Evolutionary conservation across 371 early-diverging fungal genomes (phyloP).

Genomic region (Catenaria anguillulae): DNA sequence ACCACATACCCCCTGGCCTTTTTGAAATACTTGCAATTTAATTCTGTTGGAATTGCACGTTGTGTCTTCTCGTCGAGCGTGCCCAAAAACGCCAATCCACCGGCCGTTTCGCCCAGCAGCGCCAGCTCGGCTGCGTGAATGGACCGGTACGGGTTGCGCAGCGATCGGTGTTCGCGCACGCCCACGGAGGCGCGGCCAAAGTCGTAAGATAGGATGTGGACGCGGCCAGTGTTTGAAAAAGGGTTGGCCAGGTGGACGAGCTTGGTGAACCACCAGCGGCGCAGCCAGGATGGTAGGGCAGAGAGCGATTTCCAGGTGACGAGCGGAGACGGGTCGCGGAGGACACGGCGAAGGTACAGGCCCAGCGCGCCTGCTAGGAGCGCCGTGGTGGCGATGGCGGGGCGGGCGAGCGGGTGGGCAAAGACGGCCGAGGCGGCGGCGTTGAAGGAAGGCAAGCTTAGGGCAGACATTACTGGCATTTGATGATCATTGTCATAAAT

Average conservation of each 20-base stretch:
- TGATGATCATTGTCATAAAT: too few species aligned
- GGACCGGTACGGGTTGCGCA: conserved; percentile 4
- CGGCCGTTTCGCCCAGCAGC: conserved; percentile 6
- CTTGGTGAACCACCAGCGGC: background rate
- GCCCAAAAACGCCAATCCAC: background rate
- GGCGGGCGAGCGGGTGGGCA: too few species aligned
- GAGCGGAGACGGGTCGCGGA: background rate
- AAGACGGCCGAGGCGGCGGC: too few species aligned
- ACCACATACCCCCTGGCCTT: conserved; percentile 1
- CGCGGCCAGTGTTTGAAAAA: background rate
- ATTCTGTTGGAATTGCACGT: background rate
- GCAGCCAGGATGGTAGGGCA: background rate
- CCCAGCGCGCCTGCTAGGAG: background rate
- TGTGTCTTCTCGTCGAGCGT: too few species aligned
- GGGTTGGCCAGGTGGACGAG: conserved; percentile 2
- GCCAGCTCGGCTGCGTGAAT: conserved; percentile 6
- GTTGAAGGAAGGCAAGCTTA: too few species aligned
- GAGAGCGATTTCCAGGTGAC: background rate
- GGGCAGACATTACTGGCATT: too few species aligned
- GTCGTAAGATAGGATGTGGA: background rate
- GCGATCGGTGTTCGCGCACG: background rate
- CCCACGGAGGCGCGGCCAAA: background rate
- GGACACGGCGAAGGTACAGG: background rate
- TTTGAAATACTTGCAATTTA: background rate
- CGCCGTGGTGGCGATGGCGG: too few species aligned